Evolutionary conservation across 2,329 filamentous ascomycete genomes (phyloP), one percentile per base, ranked within the genome.

Genomic region (Fusarium anguioides): DNA sequence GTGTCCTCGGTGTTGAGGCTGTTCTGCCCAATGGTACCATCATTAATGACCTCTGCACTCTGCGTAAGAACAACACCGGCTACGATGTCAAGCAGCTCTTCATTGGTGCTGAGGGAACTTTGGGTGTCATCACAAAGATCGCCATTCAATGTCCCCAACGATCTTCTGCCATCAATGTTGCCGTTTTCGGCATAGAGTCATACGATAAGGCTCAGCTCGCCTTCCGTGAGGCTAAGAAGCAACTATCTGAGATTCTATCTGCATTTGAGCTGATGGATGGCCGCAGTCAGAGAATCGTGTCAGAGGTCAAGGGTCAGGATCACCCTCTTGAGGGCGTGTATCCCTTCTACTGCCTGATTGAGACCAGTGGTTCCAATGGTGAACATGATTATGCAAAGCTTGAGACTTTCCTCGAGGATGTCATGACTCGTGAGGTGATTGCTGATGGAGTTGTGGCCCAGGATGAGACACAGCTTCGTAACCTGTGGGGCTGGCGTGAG

Each of bases 41-140:
- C 70, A 85, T 99, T 42, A 89, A 98, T 72, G 94, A 97, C 72
- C 88, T 99, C 29, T 91, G 88, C 71, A 94, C 87, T 60, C 84
- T 99, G 58, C 89, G 96, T 70, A 99, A 99, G 84, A 98, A 99
- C 84, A 99, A 99, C 82, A 99, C 96, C 3, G 96, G 96, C 26
- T 99, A 98, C 80, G 96, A 99, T 77, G 80, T 97, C 57, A 97
- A 97, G 83, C 95, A 97, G 80, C 86, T 97, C 33, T 97, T 99
- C 78, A 97, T 99, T 73, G 96, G 96, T 42, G 92, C 90, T 29
- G 96, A 99, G 79, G 96, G 96, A 23, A 98, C 96, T 7, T 91
- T 98, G 66, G 96, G 96, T 51, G 91, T 98, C 74, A 92, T 99
- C 73, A 99, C 96, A 18, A 94, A 88, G 44, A 86, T 98, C 35